Base-by-base conservation (phyloP, 306 rosid species). In the Aeschynomene evenia region DNA sequence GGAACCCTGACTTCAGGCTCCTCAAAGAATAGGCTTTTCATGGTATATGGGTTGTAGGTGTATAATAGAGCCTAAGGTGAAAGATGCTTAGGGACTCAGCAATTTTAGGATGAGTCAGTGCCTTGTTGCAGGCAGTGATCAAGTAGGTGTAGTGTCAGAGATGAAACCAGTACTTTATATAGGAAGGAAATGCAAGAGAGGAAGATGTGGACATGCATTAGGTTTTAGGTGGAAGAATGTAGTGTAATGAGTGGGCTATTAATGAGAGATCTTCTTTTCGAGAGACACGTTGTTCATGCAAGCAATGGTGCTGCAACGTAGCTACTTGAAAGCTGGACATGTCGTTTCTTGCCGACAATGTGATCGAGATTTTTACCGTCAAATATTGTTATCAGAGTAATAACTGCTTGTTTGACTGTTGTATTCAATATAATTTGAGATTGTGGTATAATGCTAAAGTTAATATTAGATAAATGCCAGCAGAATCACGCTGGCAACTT, bases 11-110 rank as follows among this genome's bases (percentile, higher is more conserved):
- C 23, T 16, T 77, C 73, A 54, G 85, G 77, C 77, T 79, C 75
- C 57, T 82, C 79, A 68, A 80, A 53, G 50, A 82, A 36, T 73
- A 82, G 70, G 77, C 29, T 79, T 80, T 77, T 82, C 87, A 82
- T 85, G 65, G 66, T 66, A 24, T 36, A 51, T 59, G 46, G 43
- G 69, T 59, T 40, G 67, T 71, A 46, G 59, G 42, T 31, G 75
- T 66, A 28, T 66, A 40, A 55, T 63, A 15, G 60, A 68, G 68
- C 75, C 75, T 68, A 74, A 81, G 63, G 72, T 75, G 66, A 78
- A 49, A 60, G 84, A 60, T 49, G 28, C 82, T 63, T 13, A 45
- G 58, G 61, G 63, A 51, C 60, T 21, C 62, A 71, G 74, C 21
- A 63, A 62, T 53, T 68, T 67, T 19, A 40, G 76, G 83, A 50